Evolutionary conservation across 2,329 filamentous ascomycete species (phyloP).

Genomic region (Colletotrichum agaves): DNA sequence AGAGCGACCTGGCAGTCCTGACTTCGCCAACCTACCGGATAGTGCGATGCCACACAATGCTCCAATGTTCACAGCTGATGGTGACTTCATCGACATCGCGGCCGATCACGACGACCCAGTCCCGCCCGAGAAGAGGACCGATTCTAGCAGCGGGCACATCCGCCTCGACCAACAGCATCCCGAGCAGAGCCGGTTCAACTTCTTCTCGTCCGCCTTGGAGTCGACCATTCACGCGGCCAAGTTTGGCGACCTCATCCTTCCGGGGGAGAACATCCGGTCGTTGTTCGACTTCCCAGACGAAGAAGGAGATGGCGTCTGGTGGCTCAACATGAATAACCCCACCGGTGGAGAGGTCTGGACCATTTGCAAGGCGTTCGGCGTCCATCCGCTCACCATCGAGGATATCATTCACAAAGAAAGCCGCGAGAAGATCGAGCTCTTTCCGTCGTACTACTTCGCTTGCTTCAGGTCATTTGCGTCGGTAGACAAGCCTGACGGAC

Average conservation of each 20-base stretch:
- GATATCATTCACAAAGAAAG: conserved; percentile 96
- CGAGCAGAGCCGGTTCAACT: conserved; percentile 87
- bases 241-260: conserved; percentile 86
- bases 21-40: conserved; percentile 59
- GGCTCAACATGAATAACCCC: conserved; percentile 93
- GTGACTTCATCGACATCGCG: conserved; percentile 65
- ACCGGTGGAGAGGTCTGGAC: conserved; percentile 88
- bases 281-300: conserved; percentile 78
- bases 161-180: conserved; percentile 47
- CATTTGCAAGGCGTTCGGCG: conserved; percentile 93
- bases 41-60: conserved; percentile 55
- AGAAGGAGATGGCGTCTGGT: conserved; percentile 86
- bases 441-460: conserved; percentile 97
- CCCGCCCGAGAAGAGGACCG: conserved; percentile 58
- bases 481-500: conserved; percentile 73
- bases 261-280: conserved; percentile 88
- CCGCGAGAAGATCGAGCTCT: conserved; percentile 97
- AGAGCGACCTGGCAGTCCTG: conserved; percentile 40
- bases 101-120: conserved; percentile 48
- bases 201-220: conserved; percentile 95
- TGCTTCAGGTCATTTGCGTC: conserved; percentile 93
- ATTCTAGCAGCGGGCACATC: conserved; percentile 20
- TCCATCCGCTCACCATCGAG: conserved; percentile 95
- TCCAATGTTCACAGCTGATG: conserved; percentile 61
- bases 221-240: conserved; percentile 92